These are phyloP conservation scores for Mortierella hygrophila DNA, from an alignment of 192 early-diverging fungal species.

Conservation along the genomic window DNA sequence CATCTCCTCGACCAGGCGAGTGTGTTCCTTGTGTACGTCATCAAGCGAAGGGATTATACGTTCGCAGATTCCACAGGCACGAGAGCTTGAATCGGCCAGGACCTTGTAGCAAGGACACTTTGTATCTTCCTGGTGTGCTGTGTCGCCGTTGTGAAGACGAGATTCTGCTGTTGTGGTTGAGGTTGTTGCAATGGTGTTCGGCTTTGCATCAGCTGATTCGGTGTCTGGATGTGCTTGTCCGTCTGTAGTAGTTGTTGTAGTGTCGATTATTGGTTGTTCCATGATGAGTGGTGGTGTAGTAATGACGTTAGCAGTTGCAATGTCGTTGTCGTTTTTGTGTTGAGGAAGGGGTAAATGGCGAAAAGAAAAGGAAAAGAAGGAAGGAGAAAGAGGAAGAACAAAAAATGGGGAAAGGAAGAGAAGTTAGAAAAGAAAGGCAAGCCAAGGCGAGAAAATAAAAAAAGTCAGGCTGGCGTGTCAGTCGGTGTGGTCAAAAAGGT, in stretches of 20 bases:
- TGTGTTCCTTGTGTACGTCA: conserved; percentile 58
- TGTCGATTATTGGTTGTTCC: not conserved
- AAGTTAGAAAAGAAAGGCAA: not conserved
- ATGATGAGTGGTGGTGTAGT: not conserved
- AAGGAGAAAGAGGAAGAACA: not conserved
- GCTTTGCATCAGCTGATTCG: not conserved
- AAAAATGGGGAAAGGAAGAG: not conserved
- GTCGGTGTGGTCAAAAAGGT: not conserved
- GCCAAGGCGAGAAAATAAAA: not conserved
- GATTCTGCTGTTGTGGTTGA: not conserved
- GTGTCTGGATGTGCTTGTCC: not conserved
- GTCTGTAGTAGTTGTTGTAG: not conserved
- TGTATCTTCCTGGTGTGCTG: not conserved
- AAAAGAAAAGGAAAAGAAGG: not conserved
- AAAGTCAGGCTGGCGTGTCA: not conserved
- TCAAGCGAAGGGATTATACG: conserved; percentile 54
- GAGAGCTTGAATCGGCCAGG: conserved; percentile 1
- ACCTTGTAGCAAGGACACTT: conserved; percentile 54
- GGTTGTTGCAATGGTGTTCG: not conserved
- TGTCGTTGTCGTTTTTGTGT: not conserved
- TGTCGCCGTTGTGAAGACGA: not conserved
- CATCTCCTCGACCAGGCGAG: conserved; percentile 62
- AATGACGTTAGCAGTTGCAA: not conserved
- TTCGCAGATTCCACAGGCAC: conserved; percentile 48
- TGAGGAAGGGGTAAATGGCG: not conserved